Percentiles rank a stretch among this genome's conserved stretches.
Evolutionary conservation across 345 rosid species (phyloP).

Genomic region (Capsella bursapastoris): DNA sequence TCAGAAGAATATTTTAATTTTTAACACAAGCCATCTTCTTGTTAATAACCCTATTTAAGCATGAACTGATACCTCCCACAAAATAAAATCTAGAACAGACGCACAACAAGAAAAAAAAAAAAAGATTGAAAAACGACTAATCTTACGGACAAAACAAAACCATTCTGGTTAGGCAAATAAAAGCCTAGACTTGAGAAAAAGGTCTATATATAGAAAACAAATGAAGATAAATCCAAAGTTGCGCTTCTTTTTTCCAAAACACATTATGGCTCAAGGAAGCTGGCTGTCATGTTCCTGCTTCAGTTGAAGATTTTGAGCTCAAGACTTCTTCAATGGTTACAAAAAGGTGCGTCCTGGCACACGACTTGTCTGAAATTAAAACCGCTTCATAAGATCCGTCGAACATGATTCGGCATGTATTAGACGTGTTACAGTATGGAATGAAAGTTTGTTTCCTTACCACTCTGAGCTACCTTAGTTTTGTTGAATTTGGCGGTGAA

Average conservation of each 20-base stretch:
- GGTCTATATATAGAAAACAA: conserved; percentile 13
- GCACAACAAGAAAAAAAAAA: background rate
- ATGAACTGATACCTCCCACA: background rate
- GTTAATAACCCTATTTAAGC: background rate
- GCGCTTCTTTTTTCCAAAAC: conserved; percentile 10
- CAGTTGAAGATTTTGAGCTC: conserved; percentile 24
- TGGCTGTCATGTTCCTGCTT: conserved; percentile 15
- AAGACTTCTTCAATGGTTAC: conserved; percentile 26
- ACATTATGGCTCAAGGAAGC: conserved; percentile 31
- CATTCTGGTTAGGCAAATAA: no score
- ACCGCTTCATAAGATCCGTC: background rate
- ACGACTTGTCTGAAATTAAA: conserved; percentile 4
- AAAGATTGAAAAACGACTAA: background rate
- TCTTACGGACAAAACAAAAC: no score
- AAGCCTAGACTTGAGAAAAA: conserved; percentile 25
- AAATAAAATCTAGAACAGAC: background rate
- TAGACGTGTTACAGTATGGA: conserved; percentile 5
- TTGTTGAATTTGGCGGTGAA: conserved; percentile 92
- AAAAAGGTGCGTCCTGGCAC: background rate
- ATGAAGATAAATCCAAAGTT: conserved; percentile 23
- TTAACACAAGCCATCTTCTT: background rate
- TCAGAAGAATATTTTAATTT: no score
- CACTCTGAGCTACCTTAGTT: conserved; percentile 51
- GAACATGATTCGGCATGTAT: conserved; percentile 9
- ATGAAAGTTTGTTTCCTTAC: conserved; percentile 41